Evolutionary conservation across 2,329 filamentous ascomycete species (phyloP).

Genomic region (Diaporthe sp.): DNA sequence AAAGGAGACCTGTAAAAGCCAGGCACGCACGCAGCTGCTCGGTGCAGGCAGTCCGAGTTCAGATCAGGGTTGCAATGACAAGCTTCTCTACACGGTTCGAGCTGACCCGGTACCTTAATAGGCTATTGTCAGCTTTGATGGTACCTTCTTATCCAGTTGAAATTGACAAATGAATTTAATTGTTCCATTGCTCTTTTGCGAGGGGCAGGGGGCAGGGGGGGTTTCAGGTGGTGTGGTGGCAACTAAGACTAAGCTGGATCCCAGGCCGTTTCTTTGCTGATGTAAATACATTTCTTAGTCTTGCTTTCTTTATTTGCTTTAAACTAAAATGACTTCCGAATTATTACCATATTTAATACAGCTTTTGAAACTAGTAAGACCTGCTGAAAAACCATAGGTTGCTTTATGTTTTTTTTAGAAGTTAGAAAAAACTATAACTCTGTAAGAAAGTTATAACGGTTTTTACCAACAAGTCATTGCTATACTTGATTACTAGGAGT

Average conservation of each 20-base stretch:
- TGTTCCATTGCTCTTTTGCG: not conserved
- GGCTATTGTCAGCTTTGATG: not conserved
- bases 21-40: not conserved
- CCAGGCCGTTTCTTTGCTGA: not conserved
- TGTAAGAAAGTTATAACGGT: no score
- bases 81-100: not conserved
- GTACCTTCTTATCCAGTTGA: not conserved
- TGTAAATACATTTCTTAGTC: not conserved
- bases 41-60: not conserved
- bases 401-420: no score
- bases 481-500: no score
- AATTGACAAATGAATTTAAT: not conserved
- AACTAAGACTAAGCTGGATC: not conserved
- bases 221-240: no score
- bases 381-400: no score
- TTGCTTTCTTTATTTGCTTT: no score
- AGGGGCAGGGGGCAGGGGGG: not conserved
- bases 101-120: not conserved
- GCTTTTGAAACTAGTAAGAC: no score
- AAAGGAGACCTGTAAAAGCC: not conserved
- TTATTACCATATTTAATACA: accelerated
- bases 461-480: no score
- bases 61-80: not conserved
- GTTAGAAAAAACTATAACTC: no score
- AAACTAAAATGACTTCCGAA: no score